These are phyloP conservation scores for Bothriochloa decipiens DNA, from an alignment of 176 grass and related monocot genomes.

Conservation along the genomic window DNA sequence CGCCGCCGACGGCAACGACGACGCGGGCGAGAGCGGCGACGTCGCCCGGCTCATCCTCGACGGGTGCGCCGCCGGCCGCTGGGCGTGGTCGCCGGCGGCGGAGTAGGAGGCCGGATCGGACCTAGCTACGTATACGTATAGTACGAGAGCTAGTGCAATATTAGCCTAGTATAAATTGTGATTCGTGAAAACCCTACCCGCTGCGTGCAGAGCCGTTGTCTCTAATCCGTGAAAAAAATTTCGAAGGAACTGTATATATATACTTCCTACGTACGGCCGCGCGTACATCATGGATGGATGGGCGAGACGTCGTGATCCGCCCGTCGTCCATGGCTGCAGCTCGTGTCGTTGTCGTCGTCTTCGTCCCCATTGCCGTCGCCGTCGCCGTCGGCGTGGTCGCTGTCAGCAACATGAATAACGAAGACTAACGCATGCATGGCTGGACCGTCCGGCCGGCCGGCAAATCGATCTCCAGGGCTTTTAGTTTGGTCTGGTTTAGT, in stretches of 20 bases:
- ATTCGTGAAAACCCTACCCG: too few relatives aligned
- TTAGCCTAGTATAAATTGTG: too few relatives aligned
- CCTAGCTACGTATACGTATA: too few relatives aligned
- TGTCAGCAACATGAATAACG: neutral
- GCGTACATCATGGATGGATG: neutral
- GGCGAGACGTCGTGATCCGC: neutral
- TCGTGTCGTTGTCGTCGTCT: neutral
- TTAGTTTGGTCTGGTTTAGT: neutral
- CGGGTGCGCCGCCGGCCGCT: slow-evolving; percentile 62
- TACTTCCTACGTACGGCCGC: too few relatives aligned
- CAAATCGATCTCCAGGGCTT: neutral
- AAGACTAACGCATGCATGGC: neutral
- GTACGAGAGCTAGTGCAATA: too few relatives aligned
- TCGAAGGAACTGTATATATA: neutral
- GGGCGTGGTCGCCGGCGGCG: slow-evolving; percentile 53
- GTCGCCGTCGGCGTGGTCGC: neutral
- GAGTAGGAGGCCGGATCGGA: too few relatives aligned
- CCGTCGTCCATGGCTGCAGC: neutral
- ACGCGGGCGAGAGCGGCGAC: neutral
- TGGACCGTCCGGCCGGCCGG: too few relatives aligned
- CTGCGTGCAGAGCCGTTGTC: too few relatives aligned
- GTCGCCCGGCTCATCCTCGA: slow-evolving; percentile 61
- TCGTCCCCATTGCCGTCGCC: too few relatives aligned
- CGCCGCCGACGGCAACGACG: neutral
- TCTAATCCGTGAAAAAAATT: neutral